phyloP scores from a whole-genome alignment of 768 basidiomycete genomes.

The Leucosporidium scottii region DNA sequence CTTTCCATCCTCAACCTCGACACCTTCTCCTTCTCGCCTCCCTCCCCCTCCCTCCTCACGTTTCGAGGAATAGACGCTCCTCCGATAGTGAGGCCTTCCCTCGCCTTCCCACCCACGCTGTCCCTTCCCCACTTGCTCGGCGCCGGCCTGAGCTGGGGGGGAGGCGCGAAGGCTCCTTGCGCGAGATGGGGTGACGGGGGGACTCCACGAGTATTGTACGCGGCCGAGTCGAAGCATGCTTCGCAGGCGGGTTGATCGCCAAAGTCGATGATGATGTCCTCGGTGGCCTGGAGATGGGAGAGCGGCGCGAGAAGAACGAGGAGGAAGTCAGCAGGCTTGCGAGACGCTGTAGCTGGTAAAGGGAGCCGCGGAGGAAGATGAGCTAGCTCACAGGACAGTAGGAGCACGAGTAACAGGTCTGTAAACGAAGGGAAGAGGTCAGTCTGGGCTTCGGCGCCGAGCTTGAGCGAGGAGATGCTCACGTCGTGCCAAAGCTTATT shows the following conservation, averaged over 20 bases:
- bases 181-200: conserved; percentile 14
- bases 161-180: not conserved
- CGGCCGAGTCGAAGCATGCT: conserved; percentile 25
- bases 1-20: conserved; percentile 14
- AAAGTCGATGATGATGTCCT: conserved; percentile 21
- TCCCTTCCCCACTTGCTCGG: conserved; percentile 24
- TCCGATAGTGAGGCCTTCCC: no score
- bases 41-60: not conserved
- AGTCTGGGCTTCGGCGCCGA: not conserved
- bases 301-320: not conserved
- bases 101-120: not conserved
- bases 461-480: not conserved
- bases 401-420: conserved; percentile 20
- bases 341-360: not conserved
- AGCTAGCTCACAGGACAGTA: conserved; percentile 7
- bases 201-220: conserved; percentile 8
- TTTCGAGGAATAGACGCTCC: conserved; percentile 8
- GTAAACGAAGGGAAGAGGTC: no score
- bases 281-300: not conserved
- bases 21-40: not conserved
- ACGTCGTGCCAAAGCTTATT: conserved; percentile 17
- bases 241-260: conserved; percentile 20
- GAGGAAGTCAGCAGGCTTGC: not conserved
- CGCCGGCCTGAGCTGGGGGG: conserved; percentile 8
- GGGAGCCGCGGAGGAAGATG: not conserved